Conservation (phyloP, 176 grass and related monocot species). For the Aegilops longissima region DNA sequence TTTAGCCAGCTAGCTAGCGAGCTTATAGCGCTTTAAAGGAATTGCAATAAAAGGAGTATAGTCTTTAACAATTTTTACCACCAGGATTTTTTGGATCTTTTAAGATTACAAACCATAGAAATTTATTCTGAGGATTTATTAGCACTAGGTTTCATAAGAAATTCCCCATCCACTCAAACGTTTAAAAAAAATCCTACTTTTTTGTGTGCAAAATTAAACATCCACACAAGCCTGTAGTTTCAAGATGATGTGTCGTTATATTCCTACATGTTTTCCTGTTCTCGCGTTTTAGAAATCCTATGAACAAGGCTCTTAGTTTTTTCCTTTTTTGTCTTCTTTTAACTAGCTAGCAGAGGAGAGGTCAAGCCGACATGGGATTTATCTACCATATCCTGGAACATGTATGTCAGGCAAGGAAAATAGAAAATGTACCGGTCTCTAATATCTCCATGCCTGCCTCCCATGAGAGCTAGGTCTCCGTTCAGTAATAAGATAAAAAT, state of each 20-base stretch:
- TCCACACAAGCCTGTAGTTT: too few species aligned
- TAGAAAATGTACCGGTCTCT: not conserved
- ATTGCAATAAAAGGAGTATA: not conserved
- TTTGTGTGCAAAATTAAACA: too few species aligned
- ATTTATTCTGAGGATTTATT: not conserved
- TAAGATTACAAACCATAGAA: not conserved
- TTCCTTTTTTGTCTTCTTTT: not conserved
- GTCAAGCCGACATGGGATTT: not conserved
- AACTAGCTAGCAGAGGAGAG: not conserved
- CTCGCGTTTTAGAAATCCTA: too few species aligned
- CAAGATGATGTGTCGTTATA: too few species aligned
- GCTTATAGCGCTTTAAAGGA: not conserved
- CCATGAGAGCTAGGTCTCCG: too few species aligned
- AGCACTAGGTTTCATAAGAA: not conserved
- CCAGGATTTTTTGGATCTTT: not conserved
- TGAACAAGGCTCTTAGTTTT: not conserved
- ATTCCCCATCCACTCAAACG: not conserved
- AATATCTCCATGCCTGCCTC: not conserved
- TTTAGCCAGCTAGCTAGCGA: too few species aligned
- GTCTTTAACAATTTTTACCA: not conserved
- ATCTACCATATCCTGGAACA: not conserved
- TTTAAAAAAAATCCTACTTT: not conserved
- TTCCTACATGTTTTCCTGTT: too few species aligned
- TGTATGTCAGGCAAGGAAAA: not conserved
- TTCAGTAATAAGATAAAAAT: too few species aligned